Conservation (phyloP, 371 early-diverging fungal species). For the Polyrhizophydium stewartii region DNA sequence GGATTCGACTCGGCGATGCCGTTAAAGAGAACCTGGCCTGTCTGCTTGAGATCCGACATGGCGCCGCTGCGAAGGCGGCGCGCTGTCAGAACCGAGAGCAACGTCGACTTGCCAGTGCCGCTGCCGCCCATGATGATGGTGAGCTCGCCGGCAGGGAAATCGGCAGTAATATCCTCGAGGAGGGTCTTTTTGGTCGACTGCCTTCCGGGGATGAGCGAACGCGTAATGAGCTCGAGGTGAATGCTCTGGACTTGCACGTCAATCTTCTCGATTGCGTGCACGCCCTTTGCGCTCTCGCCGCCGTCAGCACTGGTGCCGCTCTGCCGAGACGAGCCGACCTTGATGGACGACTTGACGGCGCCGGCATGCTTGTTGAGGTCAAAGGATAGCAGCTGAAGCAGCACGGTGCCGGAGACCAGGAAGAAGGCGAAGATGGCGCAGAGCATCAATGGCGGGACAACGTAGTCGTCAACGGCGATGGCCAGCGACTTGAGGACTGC, state of each 20-base stretch:
- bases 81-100: slow-evolving; percentile 67
- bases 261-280: no score
- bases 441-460: slow-evolving; percentile 1
- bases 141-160: slow-evolving; percentile 59
- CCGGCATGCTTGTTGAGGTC: slow-evolving; percentile 1
- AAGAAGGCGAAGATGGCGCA: slow-evolving; percentile 12
- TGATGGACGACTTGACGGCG: slow-evolving; percentile 4
- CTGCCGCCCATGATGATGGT: slow-evolving; percentile 74
- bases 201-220: background rate
- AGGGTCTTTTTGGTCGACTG: slow-evolving; percentile 8
- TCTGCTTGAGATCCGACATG: slow-evolving; percentile 31
- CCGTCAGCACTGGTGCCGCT: no score
- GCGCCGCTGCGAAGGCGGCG: slow-evolving; percentile 49
- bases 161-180: slow-evolving; percentile 53
- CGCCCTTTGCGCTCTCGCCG: no score
- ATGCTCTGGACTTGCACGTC: no score
- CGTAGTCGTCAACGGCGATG: slow-evolving; percentile 12
- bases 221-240: no score
- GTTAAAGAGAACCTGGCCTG: slow-evolving; percentile 24
- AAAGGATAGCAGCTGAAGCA: background rate
- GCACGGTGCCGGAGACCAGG: slow-evolving; percentile 8
- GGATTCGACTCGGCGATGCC: slow-evolving; percentile 12
- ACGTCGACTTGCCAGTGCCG: slow-evolving; percentile 76
- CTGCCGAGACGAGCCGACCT: background rate
- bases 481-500: slow-evolving; percentile 12